These are phyloP conservation scores for Backusella luteola DNA, from an alignment of 192 early-diverging fungal species.

Conservation along the genomic window DNA sequence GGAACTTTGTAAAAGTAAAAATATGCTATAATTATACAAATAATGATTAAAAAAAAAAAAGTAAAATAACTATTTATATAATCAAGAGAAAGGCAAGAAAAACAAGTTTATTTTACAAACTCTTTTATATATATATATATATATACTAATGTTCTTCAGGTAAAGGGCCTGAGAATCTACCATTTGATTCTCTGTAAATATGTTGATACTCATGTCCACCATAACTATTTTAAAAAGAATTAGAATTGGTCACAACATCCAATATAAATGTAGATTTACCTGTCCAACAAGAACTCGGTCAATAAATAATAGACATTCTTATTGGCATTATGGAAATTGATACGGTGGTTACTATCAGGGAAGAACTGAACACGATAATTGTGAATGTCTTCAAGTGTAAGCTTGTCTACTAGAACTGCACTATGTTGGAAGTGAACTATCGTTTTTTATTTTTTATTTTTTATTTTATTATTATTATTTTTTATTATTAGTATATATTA, in stretches of 20 bases:
- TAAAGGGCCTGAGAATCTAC: slow-evolving; percentile 23
- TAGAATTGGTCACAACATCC: not conserved
- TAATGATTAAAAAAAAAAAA: not conserved
- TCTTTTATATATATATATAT: not conserved
- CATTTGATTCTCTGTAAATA: slow-evolving; percentile 28
- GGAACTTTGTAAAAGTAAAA: not conserved
- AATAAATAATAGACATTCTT: slow-evolving; percentile 48
- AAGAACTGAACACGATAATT: slow-evolving; percentile 86
- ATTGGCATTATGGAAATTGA: slow-evolving; percentile 76
- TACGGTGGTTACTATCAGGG: slow-evolving; percentile 89
- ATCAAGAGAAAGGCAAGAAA: not conserved
- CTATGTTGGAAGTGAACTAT: slow-evolving; percentile 93
- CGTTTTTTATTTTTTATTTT: no score
- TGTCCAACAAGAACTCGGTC: slow-evolving; percentile 39
- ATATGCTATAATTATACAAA: no score
- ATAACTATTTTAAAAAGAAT: slow-evolving; percentile 20
- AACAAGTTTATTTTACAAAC: not conserved
- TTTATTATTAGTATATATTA: no score
- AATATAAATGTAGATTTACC: slow-evolving; percentile 6
- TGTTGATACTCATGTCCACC: slow-evolving; percentile 37
- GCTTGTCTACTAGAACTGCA: slow-evolving; percentile 70
- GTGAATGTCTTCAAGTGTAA: slow-evolving; percentile 71
- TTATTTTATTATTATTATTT: no score
- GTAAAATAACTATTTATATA: not conserved
- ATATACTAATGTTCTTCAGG: slow-evolving; percentile 1